Evolutionary conservation across 177 flowering plant genomes (phyloP), one percentile per base, ranked within the genome.

Genomic region (Vitis hybrid): DNA sequence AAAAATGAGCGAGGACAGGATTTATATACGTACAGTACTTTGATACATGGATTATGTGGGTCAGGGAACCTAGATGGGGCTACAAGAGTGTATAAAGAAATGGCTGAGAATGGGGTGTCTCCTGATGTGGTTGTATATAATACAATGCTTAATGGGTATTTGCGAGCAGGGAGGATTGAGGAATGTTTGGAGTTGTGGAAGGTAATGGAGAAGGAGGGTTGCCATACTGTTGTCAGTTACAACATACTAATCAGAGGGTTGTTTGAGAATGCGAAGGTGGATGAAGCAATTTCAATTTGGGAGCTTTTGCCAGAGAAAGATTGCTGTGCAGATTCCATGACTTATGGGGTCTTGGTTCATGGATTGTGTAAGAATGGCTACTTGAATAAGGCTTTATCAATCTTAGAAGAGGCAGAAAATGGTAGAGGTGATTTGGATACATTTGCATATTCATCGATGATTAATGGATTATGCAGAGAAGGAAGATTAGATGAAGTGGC

Each of bases 331-430:
- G 91, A 91, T 77, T 72, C 94, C 19, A 83, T 70, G 26, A 88
- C 92, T 65, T 88, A 78, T 70, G 97, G 93, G 14, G 74, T 85
- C 60, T 61, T 93, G 63, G 77, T 95, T 74, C 87, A 93, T 71
- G 99, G 98, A 3, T 77, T 93, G 58, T 95, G 99, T 74, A 79
- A 79, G 72, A 89, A 84, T 63, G 90, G 90, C 10, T 86, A 75
- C 73, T 51, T 80, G 51, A 82, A 78, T 71, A 89, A 82, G 75
- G 97, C 93, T 70, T 73, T 89, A 57, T 11, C 19, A 60, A 70
- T 87, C 56, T 65, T 91, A 48, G 71, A 78, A 72, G 85, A 75
- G 67, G 96, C 89, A 20, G 89, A 90, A 75, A 67, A 70, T 60
- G 60, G 66, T 66, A 75, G 84, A 33, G 84, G 64, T 60, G 62